phyloP scores from a whole-genome alignment of 768 basidiomycete genomes.

The Stropharia rugosoannulata region DNA sequence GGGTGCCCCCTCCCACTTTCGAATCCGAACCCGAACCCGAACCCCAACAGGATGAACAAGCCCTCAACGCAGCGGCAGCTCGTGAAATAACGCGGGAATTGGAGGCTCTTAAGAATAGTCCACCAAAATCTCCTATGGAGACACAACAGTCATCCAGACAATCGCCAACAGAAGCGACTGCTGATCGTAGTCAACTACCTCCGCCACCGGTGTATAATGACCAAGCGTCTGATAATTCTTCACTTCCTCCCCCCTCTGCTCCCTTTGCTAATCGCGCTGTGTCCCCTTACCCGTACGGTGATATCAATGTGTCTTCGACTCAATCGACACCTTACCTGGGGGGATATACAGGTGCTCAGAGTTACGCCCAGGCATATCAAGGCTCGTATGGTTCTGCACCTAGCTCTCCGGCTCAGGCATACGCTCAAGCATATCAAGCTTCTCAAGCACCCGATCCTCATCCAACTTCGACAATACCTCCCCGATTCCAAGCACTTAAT shows the following conservation, averaged over 20 bases:
- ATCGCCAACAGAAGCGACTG: constrained; percentile 14
- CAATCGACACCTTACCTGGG: constrained; percentile 16
- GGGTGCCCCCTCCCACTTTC: constrained; percentile 37
- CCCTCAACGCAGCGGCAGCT: constrained; percentile 66
- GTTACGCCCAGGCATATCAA: constrained; percentile 19
- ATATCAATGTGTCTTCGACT: constrained; percentile 19
- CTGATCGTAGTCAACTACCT: constrained; percentile 13
- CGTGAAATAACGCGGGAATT: constrained; percentile 66
- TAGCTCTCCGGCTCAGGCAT: constrained; percentile 16
- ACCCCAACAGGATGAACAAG: constrained; percentile 47
- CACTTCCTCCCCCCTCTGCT: constrained; percentile 34
- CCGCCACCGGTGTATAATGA: constrained; percentile 3
- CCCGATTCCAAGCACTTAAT: constrained; percentile 24
- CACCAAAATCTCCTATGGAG: constrained; percentile 14
- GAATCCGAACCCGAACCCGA: constrained; percentile 6
- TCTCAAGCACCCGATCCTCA: constrained; percentile 10
- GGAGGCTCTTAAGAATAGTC: constrained; percentile 46
- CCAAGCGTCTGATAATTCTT: background rate
- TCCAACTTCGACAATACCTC: constrained; percentile 18
- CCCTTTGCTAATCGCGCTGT: constrained; percentile 37
- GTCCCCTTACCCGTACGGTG: constrained; percentile 38
- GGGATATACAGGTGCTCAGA: constrained; percentile 15
- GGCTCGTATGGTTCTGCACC: constrained; percentile 8
- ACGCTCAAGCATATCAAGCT: constrained; percentile 20
- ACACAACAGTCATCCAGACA: background rate